Conservation (phyloP, 106 monocot genomes). For the Posidonia australis region DNA sequence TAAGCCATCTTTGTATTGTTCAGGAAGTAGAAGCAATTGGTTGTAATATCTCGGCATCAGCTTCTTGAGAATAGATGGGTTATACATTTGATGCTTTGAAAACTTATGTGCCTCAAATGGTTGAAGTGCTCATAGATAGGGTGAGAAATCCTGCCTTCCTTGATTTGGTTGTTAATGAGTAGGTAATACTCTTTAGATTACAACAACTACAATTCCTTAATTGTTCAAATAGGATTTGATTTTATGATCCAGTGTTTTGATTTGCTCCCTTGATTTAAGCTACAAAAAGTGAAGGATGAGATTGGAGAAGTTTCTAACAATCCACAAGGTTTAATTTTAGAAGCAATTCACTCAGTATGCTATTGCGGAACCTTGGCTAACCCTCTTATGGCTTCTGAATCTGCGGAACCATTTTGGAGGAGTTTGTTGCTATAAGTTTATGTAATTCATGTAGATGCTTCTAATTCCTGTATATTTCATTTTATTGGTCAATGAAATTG, state of each 20-base stretch:
- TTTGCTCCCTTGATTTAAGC: slow-evolving; percentile 34
- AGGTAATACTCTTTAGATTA: slow-evolving; percentile 24
- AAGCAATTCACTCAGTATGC: slow-evolving; percentile 69
- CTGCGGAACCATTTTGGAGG: slow-evolving; percentile 40
- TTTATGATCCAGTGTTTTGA: background rate
- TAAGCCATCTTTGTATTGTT: slow-evolving; percentile 58
- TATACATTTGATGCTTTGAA: slow-evolving; percentile 69
- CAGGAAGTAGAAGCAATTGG: too few relatives aligned
- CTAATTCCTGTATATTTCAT: too few relatives aligned
- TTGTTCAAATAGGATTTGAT: background rate
- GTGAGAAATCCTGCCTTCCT: slow-evolving; percentile 63
- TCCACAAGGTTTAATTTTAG: too few relatives aligned
- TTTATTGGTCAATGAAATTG: too few relatives aligned
- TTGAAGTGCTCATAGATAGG: slow-evolving; percentile 69
- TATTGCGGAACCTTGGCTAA: slow-evolving; percentile 67
- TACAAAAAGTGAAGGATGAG: slow-evolving; percentile 48
- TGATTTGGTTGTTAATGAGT: slow-evolving; percentile 82
- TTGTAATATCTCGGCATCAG: slow-evolving; percentile 49
- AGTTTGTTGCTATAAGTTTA: slow-evolving; percentile 53
- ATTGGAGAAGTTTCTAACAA: slow-evolving; percentile 41
- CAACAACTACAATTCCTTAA: background rate
- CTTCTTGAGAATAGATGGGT: slow-evolving; percentile 65
- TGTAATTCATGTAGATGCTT: background rate
- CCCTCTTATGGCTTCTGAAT: too few relatives aligned
- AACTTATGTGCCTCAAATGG: slow-evolving; percentile 69